Percentiles rank a stretch among this genome's conserved stretches.
Conservation (phyloP, 805 yeast species). For the Blastobotrys attinorum region DNA sequence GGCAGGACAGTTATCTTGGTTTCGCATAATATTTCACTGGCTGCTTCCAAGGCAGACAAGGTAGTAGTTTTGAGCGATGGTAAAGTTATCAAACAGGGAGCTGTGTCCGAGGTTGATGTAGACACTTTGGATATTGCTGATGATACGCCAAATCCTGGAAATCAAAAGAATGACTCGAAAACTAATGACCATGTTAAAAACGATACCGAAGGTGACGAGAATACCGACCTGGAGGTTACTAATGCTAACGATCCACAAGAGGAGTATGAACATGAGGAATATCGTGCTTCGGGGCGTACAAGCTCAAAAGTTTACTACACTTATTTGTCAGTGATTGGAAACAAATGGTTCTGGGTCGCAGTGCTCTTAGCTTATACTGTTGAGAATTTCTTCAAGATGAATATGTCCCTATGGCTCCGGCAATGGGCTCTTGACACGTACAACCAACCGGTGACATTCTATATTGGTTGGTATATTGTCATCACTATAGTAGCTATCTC, state of each 20-base stretch:
- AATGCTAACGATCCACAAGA: no score
- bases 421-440: slow-evolving; percentile 51
- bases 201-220: not conserved
- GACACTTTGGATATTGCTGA: not conserved
- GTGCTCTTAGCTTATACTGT: slow-evolving; percentile 41
- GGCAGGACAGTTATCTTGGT: slow-evolving; percentile 84
- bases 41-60: slow-evolving; percentile 75
- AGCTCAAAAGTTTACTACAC: not conserved
- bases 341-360: slow-evolving; percentile 34
- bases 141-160: no score
- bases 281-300: not conserved
- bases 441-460: not conserved
- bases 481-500: slow-evolving; percentile 43
- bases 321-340: not conserved
- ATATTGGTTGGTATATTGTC: not conserved
- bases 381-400: slow-evolving; percentile 53
- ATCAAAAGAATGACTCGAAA: no score
- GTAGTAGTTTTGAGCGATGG: slow-evolving; percentile 82
- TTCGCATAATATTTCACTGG: slow-evolving; percentile 86
- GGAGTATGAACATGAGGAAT: no score
- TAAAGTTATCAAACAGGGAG: slow-evolving; percentile 46
- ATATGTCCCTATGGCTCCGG: slow-evolving; percentile 84
- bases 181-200: no score
- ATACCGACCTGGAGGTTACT: no score
- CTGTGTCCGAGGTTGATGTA: not conserved